A percentile compares a stretch with the other conserved stretches of the same genome.
Conservation (phyloP, 2,329 filamentous ascomycete species). For the Talaromyces albobiverticillius region DNA sequence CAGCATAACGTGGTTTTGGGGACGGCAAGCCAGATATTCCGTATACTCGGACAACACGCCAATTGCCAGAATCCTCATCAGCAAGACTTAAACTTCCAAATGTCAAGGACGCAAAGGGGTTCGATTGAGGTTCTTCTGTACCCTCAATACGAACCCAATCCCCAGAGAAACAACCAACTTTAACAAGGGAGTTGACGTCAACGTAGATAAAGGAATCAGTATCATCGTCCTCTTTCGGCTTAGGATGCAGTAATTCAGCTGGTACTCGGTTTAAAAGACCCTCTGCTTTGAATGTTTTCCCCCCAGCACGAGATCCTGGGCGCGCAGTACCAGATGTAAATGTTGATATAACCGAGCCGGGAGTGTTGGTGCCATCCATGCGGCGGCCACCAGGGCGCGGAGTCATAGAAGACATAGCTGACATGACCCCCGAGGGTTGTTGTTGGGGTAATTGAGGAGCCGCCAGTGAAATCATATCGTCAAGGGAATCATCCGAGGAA, state of each 20-base stretch:
- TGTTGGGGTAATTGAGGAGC: constrained; percentile 75
- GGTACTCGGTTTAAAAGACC: constrained; percentile 71
- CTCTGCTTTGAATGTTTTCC: constrained; percentile 80
- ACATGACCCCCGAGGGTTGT: constrained; percentile 73
- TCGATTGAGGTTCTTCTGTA: constrained; percentile 63
- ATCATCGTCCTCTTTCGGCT: constrained; percentile 79
- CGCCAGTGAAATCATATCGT: constrained; percentile 88
- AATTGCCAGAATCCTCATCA: constrained; percentile 64
- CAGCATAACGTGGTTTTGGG: constrained; percentile 55
- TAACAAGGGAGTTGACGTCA: constrained; percentile 78
- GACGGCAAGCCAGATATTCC: constrained; percentile 68
- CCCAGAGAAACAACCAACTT: constrained; percentile 93
- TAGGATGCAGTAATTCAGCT: constrained; percentile 78
- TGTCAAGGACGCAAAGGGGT: constrained; percentile 62
- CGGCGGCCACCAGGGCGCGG: constrained; percentile 71
- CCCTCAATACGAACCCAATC: constrained; percentile 91
- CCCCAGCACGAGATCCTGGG: constrained; percentile 66
- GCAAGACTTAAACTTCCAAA: constrained; percentile 46
- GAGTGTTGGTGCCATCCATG: constrained; percentile 73
- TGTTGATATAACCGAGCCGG: constrained; percentile 83
- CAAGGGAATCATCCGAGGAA: constrained; percentile 84
- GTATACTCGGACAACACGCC: constrained; percentile 85
- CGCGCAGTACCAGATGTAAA: constrained; percentile 82
- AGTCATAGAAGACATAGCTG: constrained; percentile 75
- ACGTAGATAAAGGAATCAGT: constrained; percentile 85